Evolutionary conservation across 108 stramenopile species (phyloP).

Genomic region (Nannochloropsis salina): DNA sequence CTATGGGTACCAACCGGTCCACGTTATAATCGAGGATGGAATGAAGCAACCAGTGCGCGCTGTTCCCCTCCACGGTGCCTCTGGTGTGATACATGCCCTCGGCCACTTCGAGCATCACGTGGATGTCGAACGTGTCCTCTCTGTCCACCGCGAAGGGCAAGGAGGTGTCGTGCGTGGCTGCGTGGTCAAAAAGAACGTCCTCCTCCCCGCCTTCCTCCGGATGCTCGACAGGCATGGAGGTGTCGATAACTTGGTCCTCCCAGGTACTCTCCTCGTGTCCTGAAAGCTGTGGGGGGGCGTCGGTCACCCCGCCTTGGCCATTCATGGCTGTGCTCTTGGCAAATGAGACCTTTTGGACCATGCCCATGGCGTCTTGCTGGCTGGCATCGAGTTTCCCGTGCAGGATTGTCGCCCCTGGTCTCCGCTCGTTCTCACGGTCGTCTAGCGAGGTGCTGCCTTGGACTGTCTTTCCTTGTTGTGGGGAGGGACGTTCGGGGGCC

Average conservation of each 20-base stretch:
- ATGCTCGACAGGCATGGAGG: too few relatives aligned
- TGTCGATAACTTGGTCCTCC: too few relatives aligned
- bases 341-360: neutral
- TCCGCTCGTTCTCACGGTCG: neutral
- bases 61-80: neutral
- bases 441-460: neutral
- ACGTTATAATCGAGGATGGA: neutral
- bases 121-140: neutral
- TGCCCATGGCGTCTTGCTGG: neutral
- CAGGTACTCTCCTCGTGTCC: too few relatives aligned
- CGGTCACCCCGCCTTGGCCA: neutral
- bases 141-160: neutral
- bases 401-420: neutral
- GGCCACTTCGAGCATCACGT: conserved; percentile 16
- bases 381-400: neutral
- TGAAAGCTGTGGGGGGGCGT: neutral
- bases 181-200: neutral
- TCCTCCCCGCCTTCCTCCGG: too few relatives aligned
- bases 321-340: neutral
- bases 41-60: neutral
- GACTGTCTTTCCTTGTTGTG: neutral
- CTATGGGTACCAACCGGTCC: neutral
- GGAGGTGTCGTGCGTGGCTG: neutral
- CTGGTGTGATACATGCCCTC: neutral
- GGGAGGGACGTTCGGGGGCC: neutral